phyloP scores from a whole-genome alignment of 768 basidiomycete genomes.

The Coprinopsis marcescibilis region DNA sequence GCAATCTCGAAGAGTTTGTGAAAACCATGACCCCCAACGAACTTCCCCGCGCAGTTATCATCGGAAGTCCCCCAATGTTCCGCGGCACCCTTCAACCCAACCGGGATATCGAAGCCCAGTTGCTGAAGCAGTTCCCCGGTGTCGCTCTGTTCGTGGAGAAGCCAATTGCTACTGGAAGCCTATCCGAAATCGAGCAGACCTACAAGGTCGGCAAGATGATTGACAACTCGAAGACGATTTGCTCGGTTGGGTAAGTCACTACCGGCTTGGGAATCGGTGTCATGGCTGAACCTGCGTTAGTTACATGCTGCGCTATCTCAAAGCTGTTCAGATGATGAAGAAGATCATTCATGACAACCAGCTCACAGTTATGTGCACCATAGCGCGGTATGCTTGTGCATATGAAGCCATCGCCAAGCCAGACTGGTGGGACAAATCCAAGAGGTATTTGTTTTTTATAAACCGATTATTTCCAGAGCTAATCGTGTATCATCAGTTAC shows the following conservation, averaged over 20 bases:
- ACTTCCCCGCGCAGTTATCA: constrained; percentile 74
- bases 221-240: constrained; percentile 63
- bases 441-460: constrained; percentile 40
- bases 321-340: constrained; percentile 95
- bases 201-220: constrained; percentile 72
- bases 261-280: neutral
- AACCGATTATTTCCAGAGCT: constrained; percentile 4
- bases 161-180: constrained; percentile 80
- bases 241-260: constrained; percentile 74
- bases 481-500: constrained; percentile 36
- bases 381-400: constrained; percentile 90
- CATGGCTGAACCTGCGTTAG: constrained; percentile 28
- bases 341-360: constrained; percentile 91
- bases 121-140: constrained; percentile 83
- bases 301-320: constrained; percentile 91
- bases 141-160: constrained; percentile 91
- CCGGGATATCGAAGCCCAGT: constrained; percentile 82
- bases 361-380: constrained; percentile 91
- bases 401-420: constrained; percentile 75
- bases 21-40: constrained; percentile 59
- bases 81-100: constrained; percentile 72
- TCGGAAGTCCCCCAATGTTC: constrained; percentile 93
- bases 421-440: constrained; percentile 94
- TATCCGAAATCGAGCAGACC: constrained; percentile 58
- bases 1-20: constrained; percentile 81